Percentiles rank a stretch among this genome's conserved stretches.
Conservation (phyloP, 306 rosid species). For the Rosa rugosa region DNA sequence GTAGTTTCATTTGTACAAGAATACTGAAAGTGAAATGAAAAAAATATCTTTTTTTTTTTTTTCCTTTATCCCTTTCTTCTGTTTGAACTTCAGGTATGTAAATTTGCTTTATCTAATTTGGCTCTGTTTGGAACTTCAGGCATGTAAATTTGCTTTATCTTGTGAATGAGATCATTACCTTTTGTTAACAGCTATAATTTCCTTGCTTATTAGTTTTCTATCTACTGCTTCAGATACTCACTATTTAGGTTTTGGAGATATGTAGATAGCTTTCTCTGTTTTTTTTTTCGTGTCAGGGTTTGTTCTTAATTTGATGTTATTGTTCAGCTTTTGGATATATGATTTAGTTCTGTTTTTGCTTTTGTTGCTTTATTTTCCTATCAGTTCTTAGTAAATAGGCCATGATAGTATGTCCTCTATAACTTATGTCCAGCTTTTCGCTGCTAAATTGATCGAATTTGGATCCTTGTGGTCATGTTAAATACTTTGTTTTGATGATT, state of each 20-base stretch:
- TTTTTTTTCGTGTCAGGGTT: too few species aligned
- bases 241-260: not conserved
- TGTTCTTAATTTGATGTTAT: too few species aligned
- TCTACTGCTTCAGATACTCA: not conserved
- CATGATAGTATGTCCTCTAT: too few species aligned
- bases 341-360: too few species aligned
- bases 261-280: not conserved
- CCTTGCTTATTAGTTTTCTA: not conserved
- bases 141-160: not conserved
- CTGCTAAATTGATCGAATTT: too few species aligned
- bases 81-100: not conserved
- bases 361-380: too few species aligned
- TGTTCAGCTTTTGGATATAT: not conserved
- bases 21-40: constrained; percentile 1
- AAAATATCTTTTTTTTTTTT: not conserved
- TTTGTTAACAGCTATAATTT: not conserved
- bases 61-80: not conserved
- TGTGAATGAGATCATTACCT: not conserved
- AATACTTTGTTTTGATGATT: too few species aligned
- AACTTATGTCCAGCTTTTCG: too few species aligned
- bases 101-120: not conserved
- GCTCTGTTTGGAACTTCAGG: not conserved
- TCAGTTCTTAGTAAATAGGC: too few species aligned
- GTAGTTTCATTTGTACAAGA: not conserved
- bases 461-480: too few species aligned